These are phyloP conservation scores for Metarhizium robertsii DNA, from an alignment of 2,329 filamentous ascomycete genomes.

Conservation along the genomic window DNA sequence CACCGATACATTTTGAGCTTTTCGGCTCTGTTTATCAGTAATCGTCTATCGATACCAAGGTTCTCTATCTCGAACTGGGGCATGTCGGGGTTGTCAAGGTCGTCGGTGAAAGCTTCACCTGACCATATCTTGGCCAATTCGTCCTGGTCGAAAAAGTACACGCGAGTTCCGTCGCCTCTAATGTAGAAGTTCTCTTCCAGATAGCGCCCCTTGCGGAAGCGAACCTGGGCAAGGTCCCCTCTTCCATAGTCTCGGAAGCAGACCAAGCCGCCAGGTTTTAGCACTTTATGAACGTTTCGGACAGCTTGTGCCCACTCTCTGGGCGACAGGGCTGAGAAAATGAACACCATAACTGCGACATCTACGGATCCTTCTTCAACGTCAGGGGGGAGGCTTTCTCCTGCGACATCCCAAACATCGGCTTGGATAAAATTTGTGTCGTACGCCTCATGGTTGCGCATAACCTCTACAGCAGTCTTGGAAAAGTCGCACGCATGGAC, in stretches of 20 bases:
- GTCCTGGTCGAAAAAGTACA: slow-evolving; percentile 92
- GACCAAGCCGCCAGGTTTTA: slow-evolving; percentile 89
- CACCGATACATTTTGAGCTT: slow-evolving; percentile 98
- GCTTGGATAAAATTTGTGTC: slow-evolving; percentile 64
- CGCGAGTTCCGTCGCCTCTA: slow-evolving; percentile 85
- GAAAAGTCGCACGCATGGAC: slow-evolving; percentile 96
- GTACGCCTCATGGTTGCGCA: slow-evolving; percentile 72
- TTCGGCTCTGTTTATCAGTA: slow-evolving; percentile 85
- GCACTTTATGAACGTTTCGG: slow-evolving; percentile 66
- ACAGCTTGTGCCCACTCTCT: slow-evolving; percentile 77
- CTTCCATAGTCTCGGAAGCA: slow-evolving; percentile 95
- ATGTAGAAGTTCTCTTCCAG: slow-evolving; percentile 97
- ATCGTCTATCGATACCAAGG: slow-evolving; percentile 74
- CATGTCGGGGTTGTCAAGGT: slow-evolving; percentile 15
- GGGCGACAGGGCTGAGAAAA: slow-evolving; percentile 87
- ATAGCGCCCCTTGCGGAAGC: slow-evolving; percentile 92
- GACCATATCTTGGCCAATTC: slow-evolving; percentile 76
- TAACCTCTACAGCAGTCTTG: slow-evolving; percentile 88
- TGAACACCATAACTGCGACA: slow-evolving; percentile 90
- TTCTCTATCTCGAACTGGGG: slow-evolving; percentile 61
- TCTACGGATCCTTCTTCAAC: slow-evolving; percentile 75
- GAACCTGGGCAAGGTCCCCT: slow-evolving; percentile 90
- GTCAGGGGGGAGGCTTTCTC: slow-evolving; percentile 63
- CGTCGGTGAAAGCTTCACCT: slow-evolving; percentile 24
- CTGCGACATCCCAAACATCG: slow-evolving; percentile 88